Conservation (phyloP, 2,329 filamentous ascomycete species). For the Capronia coronata region DNA sequence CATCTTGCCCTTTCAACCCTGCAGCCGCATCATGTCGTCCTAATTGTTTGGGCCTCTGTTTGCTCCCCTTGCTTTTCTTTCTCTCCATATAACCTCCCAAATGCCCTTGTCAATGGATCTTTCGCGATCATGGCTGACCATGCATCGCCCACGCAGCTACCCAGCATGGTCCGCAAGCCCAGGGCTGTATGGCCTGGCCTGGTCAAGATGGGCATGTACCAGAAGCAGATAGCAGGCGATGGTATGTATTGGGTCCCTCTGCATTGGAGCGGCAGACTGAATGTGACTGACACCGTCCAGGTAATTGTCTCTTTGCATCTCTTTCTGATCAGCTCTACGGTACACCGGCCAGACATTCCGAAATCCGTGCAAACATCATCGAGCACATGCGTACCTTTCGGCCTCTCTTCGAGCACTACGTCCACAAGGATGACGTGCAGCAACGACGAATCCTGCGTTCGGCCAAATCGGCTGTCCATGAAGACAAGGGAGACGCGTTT, state of each 20-base stretch:
- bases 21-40: constrained; percentile 15
- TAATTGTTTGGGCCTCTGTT: constrained; percentile 4
- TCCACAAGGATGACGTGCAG: constrained; percentile 48
- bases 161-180: constrained; percentile 29
- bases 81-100: constrained; percentile 9
- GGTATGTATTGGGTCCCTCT: constrained; percentile 17
- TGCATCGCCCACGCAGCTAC: constrained; percentile 27
- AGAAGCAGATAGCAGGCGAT: constrained; percentile 28
- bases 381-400: constrained; percentile 56
- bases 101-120: constrained; percentile 29
- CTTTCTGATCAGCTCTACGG: constrained; percentile 62
- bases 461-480: constrained; percentile 41
- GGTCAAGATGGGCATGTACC: constrained; percentile 26
- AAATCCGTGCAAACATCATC: constrained; percentile 55
- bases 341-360: constrained; percentile 49
- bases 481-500: constrained; percentile 53
- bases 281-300: constrained; percentile 36
- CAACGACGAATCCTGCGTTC: constrained; percentile 27
- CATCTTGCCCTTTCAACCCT: constrained; percentile 9
- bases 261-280: not conserved
- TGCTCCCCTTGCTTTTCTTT: constrained; percentile 1
- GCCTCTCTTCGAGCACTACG: constrained; percentile 59
- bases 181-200: constrained; percentile 28
- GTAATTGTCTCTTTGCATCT: constrained; percentile 64
- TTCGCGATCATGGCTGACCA: constrained; percentile 28